Evolutionary conservation across 73 alveolate genomes (phyloP).

Genomic region (Blepharisma stoltei): DNA sequence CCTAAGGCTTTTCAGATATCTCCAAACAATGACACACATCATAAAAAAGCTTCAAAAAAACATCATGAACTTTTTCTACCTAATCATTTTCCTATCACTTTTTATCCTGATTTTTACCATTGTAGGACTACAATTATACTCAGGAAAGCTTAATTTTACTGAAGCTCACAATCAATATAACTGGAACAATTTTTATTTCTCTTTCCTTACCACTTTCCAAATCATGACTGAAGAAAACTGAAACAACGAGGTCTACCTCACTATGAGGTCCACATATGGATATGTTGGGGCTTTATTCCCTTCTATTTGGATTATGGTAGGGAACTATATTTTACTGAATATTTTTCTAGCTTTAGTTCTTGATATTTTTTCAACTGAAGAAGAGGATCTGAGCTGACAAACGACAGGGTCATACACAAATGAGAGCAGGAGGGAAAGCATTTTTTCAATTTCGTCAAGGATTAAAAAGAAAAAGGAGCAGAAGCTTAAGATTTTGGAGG

Average conservation of each 20-base stretch:
- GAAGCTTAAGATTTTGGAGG: too few relatives aligned
- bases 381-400: conserved; percentile 31
- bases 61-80: conserved; percentile 32
- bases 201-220: conserved; percentile 43
- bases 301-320: conserved; percentile 93
- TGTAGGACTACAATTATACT: conserved; percentile 93
- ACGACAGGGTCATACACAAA: too few relatives aligned
- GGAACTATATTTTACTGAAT: conserved; percentile 90
- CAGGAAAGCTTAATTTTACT: conserved; percentile 68
- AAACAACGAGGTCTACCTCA: conserved; percentile 42
- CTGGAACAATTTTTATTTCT: conserved; percentile 81
- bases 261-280: conserved; percentile 30
- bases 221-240: conserved; percentile 69
- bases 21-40: conserved; percentile 79
- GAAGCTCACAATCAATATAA: conserved; percentile 61
- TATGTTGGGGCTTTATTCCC: conserved; percentile 52
- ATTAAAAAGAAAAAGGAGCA: too few relatives aligned
- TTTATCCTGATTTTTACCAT: conserved; percentile 87
- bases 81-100: conserved; percentile 77
- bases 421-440: too few relatives aligned
- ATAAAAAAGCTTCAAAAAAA: conserved; percentile 64
- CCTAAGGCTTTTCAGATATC: conserved; percentile 82
- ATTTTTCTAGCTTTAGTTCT: conserved; percentile 88
- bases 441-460: too few relatives aligned
- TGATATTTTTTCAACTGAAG: conserved; percentile 86